phyloP scores from a whole-genome alignment of 768 basidiomycete species.

The Crepidotus variabilis region DNA sequence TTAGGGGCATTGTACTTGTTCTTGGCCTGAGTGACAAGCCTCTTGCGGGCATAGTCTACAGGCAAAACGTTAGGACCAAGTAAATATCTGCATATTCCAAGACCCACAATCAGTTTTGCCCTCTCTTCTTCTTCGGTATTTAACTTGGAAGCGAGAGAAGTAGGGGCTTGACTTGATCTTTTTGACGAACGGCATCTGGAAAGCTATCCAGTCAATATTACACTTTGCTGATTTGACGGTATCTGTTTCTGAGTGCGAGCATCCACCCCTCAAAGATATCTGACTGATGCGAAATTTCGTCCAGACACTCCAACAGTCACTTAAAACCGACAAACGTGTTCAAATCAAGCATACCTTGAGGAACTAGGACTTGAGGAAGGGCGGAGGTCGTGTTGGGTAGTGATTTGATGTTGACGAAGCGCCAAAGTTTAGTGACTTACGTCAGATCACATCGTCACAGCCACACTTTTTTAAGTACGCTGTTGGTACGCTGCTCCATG shows the following conservation, averaged over 20 bases:
- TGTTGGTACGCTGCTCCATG: no score
- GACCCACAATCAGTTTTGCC: conserved; percentile 95
- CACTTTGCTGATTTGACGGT: conserved; percentile 12
- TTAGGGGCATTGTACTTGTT: conserved; percentile 99
- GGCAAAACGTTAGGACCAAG: conserved; percentile 11
- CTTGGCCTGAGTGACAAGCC: conserved; percentile 96
- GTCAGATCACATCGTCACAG: conserved; percentile 15
- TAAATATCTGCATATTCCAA: background rate
- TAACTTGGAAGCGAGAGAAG: conserved; percentile 98
- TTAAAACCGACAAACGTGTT: background rate
- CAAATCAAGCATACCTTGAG: conserved; percentile 35
- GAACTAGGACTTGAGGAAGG: conserved; percentile 21
- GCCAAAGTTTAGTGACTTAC: conserved; percentile 17
- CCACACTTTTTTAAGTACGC: no score
- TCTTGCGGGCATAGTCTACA: conserved; percentile 95
- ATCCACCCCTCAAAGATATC: conserved; percentile 30
- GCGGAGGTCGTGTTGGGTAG: conserved; percentile 24
- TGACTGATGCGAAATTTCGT: conserved; percentile 5
- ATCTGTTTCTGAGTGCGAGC: conserved; percentile 26
- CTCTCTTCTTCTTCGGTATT: conserved; percentile 95
- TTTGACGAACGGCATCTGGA: conserved; percentile 94
- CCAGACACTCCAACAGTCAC: background rate
- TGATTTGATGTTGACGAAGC: conserved; percentile 13
- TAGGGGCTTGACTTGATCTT: conserved; percentile 94
- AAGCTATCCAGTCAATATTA: conserved; percentile 3